These are phyloP conservation scores for Quercus gilva DNA, from an alignment of 306 rosid genomes.

Conservation along the genomic window DNA sequence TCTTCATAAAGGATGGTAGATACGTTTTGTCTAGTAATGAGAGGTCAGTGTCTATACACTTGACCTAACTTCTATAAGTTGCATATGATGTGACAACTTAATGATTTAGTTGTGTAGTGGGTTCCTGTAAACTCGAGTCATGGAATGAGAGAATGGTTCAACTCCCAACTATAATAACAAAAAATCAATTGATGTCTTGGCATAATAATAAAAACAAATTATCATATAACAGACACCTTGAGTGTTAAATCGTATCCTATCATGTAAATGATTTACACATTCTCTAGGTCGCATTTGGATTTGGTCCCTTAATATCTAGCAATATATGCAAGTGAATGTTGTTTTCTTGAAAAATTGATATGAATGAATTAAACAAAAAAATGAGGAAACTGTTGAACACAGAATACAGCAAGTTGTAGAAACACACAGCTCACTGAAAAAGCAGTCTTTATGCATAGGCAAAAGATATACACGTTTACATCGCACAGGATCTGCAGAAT, in stretches of 20 bases:
- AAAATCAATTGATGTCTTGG: too few relatives aligned
- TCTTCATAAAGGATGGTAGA: background rate
- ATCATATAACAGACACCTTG: too few relatives aligned
- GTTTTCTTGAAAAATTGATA: background rate
- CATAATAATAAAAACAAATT: too few relatives aligned
- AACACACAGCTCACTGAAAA: slow-evolving; percentile 8
- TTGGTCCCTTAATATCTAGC: background rate
- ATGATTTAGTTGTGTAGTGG: too few relatives aligned
- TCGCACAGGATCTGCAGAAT: background rate
- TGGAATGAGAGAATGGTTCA: too few relatives aligned
- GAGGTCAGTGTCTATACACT: background rate
- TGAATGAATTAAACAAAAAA: background rate
- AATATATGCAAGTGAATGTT: background rate
- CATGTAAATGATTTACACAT: too few relatives aligned
- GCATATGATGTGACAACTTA: background rate
- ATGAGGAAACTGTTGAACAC: background rate
- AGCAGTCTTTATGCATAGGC: slow-evolving; percentile 8
- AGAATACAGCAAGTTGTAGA: background rate
- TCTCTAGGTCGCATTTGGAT: background rate
- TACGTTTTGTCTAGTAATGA: background rate
- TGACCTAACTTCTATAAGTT: background rate
- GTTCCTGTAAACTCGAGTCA: too few relatives aligned
- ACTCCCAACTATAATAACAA: too few relatives aligned
- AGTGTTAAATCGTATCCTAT: too few relatives aligned
- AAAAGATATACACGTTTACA: background rate